Percentiles rank a stretch among this genome's conserved stretches.
phyloP scores from a whole-genome alignment of 345 rosid species.

The Populus ilicifolia region DNA sequence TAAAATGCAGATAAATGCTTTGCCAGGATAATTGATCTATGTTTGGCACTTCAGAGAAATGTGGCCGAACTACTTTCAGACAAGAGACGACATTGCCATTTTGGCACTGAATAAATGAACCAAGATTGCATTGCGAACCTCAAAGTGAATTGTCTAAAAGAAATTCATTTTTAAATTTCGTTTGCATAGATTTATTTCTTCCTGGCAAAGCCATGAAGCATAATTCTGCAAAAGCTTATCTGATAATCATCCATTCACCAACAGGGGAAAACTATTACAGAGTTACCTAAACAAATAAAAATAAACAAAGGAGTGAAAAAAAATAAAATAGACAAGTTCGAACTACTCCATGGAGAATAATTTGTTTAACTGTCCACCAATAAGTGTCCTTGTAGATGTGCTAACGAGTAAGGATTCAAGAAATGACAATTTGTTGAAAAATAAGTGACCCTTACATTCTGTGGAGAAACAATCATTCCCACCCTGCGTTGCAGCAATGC shows the following conservation, averaged over 20 bases:
- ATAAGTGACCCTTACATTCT: slow-evolving; percentile 43
- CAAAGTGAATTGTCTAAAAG: neutral
- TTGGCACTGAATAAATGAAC: neutral
- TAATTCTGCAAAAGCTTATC: neutral
- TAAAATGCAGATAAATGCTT: neutral
- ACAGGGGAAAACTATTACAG: neutral
- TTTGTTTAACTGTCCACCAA: neutral
- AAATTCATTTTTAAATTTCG: neutral
- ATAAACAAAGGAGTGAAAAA: neutral
- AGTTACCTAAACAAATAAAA: neutral
- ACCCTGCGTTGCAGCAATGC: slow-evolving; percentile 84
- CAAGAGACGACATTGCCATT: neutral
- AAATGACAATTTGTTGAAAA: neutral
- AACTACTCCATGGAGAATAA: neutral
- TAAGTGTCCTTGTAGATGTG: neutral
- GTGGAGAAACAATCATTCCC: slow-evolving; percentile 63
- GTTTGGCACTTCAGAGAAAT: neutral
- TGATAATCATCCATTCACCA: neutral
- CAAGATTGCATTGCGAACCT: neutral
- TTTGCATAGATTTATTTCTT: neutral
- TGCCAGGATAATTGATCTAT: neutral
- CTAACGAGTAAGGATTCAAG: neutral
- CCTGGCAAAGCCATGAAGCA: neutral
- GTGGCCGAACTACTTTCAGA: neutral
- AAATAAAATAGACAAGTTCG: neutral